These are phyloP conservation scores for Raddia distichophylla DNA, from an alignment of 176 grass and related monocot genomes.

Conservation along the genomic window DNA sequence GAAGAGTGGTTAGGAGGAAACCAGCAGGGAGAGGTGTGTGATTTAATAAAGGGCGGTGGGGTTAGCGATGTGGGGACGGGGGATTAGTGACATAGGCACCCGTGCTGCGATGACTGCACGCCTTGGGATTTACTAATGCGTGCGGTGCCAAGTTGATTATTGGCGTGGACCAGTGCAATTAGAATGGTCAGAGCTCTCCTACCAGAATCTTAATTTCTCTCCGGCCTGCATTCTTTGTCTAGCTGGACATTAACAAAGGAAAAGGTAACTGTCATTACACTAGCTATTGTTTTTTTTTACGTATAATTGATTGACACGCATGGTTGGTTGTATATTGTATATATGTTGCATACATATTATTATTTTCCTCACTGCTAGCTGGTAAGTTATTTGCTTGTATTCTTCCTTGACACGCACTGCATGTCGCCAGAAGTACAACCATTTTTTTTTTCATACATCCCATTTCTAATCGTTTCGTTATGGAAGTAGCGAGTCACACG, in stretches of 20 bases:
- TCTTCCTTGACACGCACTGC: not conserved
- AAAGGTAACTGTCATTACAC: constrained; percentile 7
- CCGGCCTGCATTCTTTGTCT: not conserved
- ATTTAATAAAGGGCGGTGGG: constrained; percentile 12
- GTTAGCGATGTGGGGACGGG: not conserved
- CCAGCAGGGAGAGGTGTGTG: not conserved
- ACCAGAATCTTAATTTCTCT: not conserved
- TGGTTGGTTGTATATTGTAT: not conserved
- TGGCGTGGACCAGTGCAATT: not conserved
- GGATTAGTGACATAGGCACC: constrained; percentile 24
- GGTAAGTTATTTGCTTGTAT: not conserved
- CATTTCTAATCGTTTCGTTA: not conserved
- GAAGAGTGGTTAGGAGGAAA: not conserved
- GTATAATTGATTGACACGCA: not conserved
- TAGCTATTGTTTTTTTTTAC: not conserved
- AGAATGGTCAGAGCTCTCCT: constrained; percentile 16
- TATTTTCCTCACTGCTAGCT: not conserved
- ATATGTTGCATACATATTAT: no score
- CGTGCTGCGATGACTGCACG: not conserved
- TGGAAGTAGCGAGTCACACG: no score
- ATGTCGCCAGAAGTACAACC: not conserved
- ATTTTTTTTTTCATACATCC: not conserved
- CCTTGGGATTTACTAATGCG: constrained; percentile 14
- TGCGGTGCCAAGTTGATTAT: not conserved
- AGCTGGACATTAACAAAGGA: not conserved